Conservation (phyloP, 2,329 filamentous ascomycete genomes). For the Teratosphaeria pseudoeucalypti region DNA sequence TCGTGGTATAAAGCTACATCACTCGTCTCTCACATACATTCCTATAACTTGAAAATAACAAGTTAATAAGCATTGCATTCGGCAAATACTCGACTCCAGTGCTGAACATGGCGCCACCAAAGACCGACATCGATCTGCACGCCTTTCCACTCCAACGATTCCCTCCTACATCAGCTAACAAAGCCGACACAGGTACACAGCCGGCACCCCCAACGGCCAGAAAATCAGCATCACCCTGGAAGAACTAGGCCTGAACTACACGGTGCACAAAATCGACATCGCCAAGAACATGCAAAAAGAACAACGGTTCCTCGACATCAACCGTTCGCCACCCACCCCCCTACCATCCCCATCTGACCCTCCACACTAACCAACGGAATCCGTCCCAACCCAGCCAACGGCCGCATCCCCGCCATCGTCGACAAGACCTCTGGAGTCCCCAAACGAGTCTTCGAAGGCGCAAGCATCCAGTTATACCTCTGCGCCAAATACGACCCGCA, state of each 20-base stretch:
- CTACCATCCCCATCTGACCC: background rate
- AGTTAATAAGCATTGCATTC: background rate
- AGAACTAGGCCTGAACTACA: slow-evolving; percentile 24
- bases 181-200: slow-evolving; percentile 13
- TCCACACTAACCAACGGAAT: background rate
- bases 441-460: slow-evolving; percentile 34
- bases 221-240: slow-evolving; percentile 25
- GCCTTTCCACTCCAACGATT: background rate
- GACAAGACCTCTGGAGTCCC: slow-evolving; percentile 24
- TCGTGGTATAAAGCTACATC: background rate
- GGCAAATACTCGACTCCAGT: background rate
- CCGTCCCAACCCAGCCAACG: slow-evolving; percentile 27
- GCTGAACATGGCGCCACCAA: background rate
- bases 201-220: slow-evolving; percentile 26
- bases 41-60: background rate
- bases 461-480: slow-evolving; percentile 38
- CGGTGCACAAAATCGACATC: slow-evolving; percentile 32
- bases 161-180: background rate
- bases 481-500: slow-evolving; percentile 32
- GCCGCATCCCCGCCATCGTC: slow-evolving; percentile 37
- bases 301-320: slow-evolving; percentile 37
- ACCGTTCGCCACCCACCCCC: slow-evolving; percentile 20
- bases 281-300: slow-evolving; percentile 34
- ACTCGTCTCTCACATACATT: background rate
- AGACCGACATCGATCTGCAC: background rate